Evolutionary conservation across 2,329 filamentous ascomycete genomes (phyloP), one percentile per base, ranked within the genome.

Genomic region (Aspergillus sp.): DNA sequence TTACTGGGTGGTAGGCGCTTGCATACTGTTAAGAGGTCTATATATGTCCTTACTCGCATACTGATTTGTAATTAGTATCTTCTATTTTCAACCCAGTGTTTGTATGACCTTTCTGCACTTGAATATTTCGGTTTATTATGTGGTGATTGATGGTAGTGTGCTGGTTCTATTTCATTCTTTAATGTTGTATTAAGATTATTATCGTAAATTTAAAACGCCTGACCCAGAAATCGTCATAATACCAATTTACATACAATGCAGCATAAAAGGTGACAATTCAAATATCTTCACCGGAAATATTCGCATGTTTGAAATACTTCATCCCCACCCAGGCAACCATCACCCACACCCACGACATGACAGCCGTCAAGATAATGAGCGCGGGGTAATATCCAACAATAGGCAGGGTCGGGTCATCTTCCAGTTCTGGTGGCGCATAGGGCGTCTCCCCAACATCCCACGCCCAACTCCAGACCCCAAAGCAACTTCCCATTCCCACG

Each of bases 291-390:
- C 75, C 77, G 37, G 76, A 88, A 61, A 97, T 94, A 72, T 95
- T 95, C 30, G 93, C 91, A 74, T 98, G 93, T 56, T 90, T 83
- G 63, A 98, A 98, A 67, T 97, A 97, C 66, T 98, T 98, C 91
- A 98, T 97, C 26, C 93, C 93, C 39, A 97, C 85, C 93, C 93
- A 98, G 8, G 94, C 93, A 45, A 94, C 84, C 9, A 95, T 82
- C 12, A 97, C 93, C 93, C 93, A 98, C 5, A 97, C 89, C 93
- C 93, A 98, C 12, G 90, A 90, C 88, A 98, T 96, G 27, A 98
- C 88, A 38, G 84, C 85, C 4, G 91, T 96, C 54, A 97, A 73
- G 46, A 97, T 93, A 52, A 97, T 87, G 59, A 98, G 72, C 8
- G 90, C 89, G 26, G 93, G 93, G 69, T 98, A 98, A 68, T 98